Base-by-base conservation (phyloP, 1,284 basidiomycete species). In the Moesziomyces sp. region DNA sequence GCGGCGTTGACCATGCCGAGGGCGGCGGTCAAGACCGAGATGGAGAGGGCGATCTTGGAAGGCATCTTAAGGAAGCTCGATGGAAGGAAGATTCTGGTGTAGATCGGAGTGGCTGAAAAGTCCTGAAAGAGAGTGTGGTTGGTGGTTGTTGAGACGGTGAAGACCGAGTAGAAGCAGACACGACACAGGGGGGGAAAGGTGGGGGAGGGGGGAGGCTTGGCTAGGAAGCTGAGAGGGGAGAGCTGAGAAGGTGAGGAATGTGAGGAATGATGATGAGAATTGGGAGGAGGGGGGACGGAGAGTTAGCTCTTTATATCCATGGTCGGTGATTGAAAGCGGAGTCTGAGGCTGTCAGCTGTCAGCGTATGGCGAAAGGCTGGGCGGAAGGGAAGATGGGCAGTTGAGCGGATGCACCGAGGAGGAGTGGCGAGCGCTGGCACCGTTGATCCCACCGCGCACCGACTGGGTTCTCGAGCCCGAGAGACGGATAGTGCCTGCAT, bases 1-100 rank as follows among this genome's bases (percentile, higher is more conserved):
- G 56, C 65, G 45, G 66, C 72, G 44, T 52, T 58, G 60, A 74
- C 72, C 66, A 66, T 59, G 61, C 62, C 62, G 44, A 74, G 40
- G 21, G 72, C 72, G 52, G 66, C 58, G 48, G 62, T 51, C 61
- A 74, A 43, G 21, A 66, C 49, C 35, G 47, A 28, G 59, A 74
- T 56, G 51, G 66, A 69, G 35, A 74, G 72, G 14, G 66, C 62
- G 43, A 74, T 70, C 63, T 74, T 69, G 56, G 72, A 70, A 53
- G 62, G 58, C 72, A 70, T 74, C 58, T 58, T 66, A 26, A 34
- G 28, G 16, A 47, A 30, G 43, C 54, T 50, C 8, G 38, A 21
- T 48, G 45, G n/a, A 18, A 44, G 28, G 52, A 19, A 54, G 8
- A 10, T 30, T 30, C 30, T 30, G 30, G 30, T 30, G 30, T 30